Evolutionary conservation across 2,329 filamentous ascomycete genomes (phyloP), one percentile per base, ranked within the genome.

Genomic region (Gnomoniopsis sp.): DNA sequence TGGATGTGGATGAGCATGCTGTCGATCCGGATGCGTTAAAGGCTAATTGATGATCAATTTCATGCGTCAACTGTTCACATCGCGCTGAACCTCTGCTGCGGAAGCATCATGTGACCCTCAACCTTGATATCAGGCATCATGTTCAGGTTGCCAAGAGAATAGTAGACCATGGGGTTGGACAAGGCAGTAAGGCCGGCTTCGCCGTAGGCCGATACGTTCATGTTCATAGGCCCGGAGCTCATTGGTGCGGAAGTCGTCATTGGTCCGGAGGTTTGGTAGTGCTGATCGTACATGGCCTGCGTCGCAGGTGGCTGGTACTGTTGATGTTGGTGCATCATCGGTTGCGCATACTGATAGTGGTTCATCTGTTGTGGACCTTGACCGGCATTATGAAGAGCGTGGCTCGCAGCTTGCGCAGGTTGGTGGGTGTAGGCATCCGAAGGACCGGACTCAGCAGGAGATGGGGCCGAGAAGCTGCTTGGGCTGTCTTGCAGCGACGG

Each of bases 401-500:
- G 83, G 0, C 77, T 73, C 14, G 80, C 72, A 15, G 76, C 69
- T 51, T 80, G 77, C 1, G 77, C 70, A 2, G 77, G 74, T 30
- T 81, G 80, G 62, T 84, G 82, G 6, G 82, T 82, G 68, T 87
- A 88, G 48, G 84, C 79, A 62, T 82, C 79, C 11, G 43, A 12
- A 17, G 12, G 21, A 80, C 74, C 1, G 84, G 79, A 63, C 82
- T 83, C 49, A 80, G 77, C 57, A 3, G 77, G 78, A 0, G 82
- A 82, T 6, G 76, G 74, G 1, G 83, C 78, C 6, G 84, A 86
- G 69, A 84, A 86, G 65, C 77, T 79, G 59, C 75, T 79, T 1
- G 85, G 83, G 65, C 84, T 87, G 69, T 79, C 86, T 63, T 85
- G 79, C 41, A 85, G 74, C 19, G 83, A 78, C 6, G 77, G 75